Base-by-base conservation (phyloP, 2,329 filamentous ascomycete genomes). In the Alternaria gansuensis region DNA sequence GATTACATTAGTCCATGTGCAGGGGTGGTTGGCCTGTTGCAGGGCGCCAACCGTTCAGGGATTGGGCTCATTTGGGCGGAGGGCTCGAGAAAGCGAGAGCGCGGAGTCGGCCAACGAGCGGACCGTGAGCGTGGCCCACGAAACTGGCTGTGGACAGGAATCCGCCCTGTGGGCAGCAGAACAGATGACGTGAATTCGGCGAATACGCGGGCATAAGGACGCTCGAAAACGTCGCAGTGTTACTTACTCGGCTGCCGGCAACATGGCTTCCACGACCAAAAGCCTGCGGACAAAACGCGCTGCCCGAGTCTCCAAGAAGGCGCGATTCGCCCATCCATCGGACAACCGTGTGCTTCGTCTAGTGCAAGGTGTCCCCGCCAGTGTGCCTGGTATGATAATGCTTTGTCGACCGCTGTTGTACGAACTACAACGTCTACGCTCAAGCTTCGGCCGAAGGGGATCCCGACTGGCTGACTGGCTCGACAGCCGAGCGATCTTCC, bases 11-110 rank as follows among this genome's bases (percentile, higher is more conserved):
- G 69, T 64, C 62, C 56, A 57, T 57, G 65, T 57, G 52, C 69
- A 72, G 64, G 74, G 74, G 37, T 65, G 53, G 64, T 62, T 64
- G 73, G 68, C 63, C 72, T 64, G 62, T 61, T 65, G 68, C 68
- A 67, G 69, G 73, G 72, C 73, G 69, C 74, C 72, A 74, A 75
- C 69, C 72, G 72, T 67, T 73, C 71, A 68, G 74, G 74, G 70
- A 69, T 46, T 72, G 71, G 70, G 69, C 73, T 70, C 60, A 58
- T 45, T 56, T 63, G 63, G 66, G 66, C 65, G 51, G 53, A 56
- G 60, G 51, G 67, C 63, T 73, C 8, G 70, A 74, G 71, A 75
- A 72, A 74, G 70, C 71, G 65, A 68, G 36, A 44, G 67, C 66
- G 64, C 67, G 64, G 67, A 70, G 64, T 71, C 71, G 72, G 70